Base-by-base conservation (phyloP, 352 stramenopile genomes). In the Phytophthora idaei region DNA sequence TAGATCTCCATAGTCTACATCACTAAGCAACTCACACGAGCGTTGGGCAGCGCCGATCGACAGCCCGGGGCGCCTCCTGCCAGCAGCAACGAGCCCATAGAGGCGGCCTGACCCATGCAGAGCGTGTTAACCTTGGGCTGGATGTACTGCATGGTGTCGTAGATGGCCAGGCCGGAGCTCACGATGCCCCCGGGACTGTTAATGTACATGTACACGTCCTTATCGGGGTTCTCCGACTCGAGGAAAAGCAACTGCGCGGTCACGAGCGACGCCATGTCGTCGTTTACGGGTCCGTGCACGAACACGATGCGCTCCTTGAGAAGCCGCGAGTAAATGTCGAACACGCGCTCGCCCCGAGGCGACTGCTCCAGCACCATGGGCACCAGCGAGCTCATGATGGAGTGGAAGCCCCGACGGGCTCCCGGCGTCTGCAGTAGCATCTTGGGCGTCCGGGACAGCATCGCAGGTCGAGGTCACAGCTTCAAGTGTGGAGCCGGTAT, bases 141-240 rank as follows among this genome's bases (percentile, higher is more conserved):
- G 68, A 99, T 98, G 81, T 99, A 96, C 74, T 96, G 96, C 94
- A 99, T 99, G 31, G 94, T 98, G 81, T 99, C 97, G 77, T 98
- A 99, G 74, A 99, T 99, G 54, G 97, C 97, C 49, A 99, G 80
- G 3, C 97, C 97, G 32, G 97, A 97, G 67, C 97, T 99, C 63
- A 99, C 97, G 31, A 97, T 93, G 44, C 97, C 97, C 44, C 97
- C 97, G 28, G 97, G 97, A 68, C 90, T 99, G 83, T 99, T 99
- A 68, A 99, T 99, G 83, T 99, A 99, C 72, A 99, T 94, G 80
- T 98, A 99, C 69, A 99, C 97, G 62, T 98, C 96, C 83, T 99
- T 99, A 51, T 97, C 93, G 11, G 88, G 92, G 73, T 99, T 91
- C 81, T 99, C 97, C 21, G 89, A 90, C 74, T 98, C 97, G 66